Evolutionary conservation across 2,329 filamentous ascomycete genomes (phyloP).

Genomic region (Xylariaceae sp.): DNA sequence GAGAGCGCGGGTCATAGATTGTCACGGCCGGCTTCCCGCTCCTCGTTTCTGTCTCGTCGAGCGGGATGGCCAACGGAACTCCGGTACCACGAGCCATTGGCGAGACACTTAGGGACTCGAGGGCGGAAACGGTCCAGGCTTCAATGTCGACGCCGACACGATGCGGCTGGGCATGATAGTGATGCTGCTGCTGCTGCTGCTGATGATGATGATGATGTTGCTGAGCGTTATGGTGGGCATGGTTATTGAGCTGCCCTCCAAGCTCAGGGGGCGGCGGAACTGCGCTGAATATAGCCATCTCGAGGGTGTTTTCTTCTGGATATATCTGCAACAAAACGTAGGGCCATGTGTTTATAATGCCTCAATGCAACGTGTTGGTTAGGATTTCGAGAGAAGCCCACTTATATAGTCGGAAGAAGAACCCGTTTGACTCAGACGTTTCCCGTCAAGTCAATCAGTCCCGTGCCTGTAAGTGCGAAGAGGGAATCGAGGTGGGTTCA

Average conservation of each 20-base stretch:
- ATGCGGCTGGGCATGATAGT: constrained; percentile 17
- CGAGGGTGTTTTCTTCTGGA: neutral
- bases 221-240: constrained; percentile 17
- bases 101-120: constrained; percentile 51
- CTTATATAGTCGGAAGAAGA: too few species aligned
- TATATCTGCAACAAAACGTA: too few species aligned
- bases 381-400: too few species aligned
- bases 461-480: too few species aligned
- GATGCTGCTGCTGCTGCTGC: constrained; percentile 22
- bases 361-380: too few species aligned
- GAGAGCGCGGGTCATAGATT: constrained; percentile 27
- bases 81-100: constrained; percentile 54
- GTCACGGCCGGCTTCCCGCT: constrained; percentile 25
- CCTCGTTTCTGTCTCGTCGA: constrained; percentile 61
- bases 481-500: too few species aligned
- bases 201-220: constrained; percentile 5
- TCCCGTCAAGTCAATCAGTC: too few species aligned
- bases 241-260: constrained; percentile 20
- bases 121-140: constrained; percentile 58
- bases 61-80: constrained; percentile 65
- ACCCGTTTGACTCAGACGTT: too few species aligned
- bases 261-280: constrained; percentile 45
- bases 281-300: constrained; percentile 46
- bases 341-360: too few species aligned
- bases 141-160: constrained; percentile 52